Percentiles rank a stretch among this genome's conserved stretches.
phyloP scores from a whole-genome alignment of 129 eudicot species.

The Escallonia herrerae region DNA sequence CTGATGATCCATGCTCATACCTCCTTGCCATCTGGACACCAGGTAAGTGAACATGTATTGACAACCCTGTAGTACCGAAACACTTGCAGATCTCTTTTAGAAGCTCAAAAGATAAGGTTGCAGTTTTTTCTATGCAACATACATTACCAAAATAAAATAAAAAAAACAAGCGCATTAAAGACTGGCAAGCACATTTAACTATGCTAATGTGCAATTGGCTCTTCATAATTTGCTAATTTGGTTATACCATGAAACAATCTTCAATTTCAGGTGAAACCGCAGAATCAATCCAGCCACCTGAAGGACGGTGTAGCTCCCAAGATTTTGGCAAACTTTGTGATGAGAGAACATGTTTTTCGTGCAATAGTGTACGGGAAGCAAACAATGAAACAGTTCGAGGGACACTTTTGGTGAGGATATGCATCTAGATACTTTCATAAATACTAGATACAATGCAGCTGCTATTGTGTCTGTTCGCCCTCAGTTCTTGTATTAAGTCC shows the following conservation, averaged over 20 bases:
- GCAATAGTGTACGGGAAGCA: constrained; percentile 68
- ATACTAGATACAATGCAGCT: background rate
- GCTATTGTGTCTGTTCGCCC: too few species aligned
- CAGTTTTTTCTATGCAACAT: constrained; percentile 4
- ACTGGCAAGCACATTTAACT: background rate
- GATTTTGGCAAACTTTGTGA: constrained; percentile 57
- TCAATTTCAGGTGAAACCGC: constrained; percentile 69
- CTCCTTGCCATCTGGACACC: constrained; percentile 97
- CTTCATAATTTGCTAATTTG: constrained; percentile 9
- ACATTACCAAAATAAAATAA: background rate
- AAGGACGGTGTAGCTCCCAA: constrained; percentile 55
- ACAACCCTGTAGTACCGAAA: background rate
- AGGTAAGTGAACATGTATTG: constrained; percentile 33
- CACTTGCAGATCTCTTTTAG: constrained; percentile 6
- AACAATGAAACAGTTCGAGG: constrained; percentile 71
- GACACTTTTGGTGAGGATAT: constrained; percentile 65
- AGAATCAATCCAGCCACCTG: constrained; percentile 61
- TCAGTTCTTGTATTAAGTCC: background rate
- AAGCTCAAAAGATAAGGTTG: background rate
- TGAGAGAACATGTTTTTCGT: constrained; percentile 59
- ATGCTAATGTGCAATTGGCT: background rate
- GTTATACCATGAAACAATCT: background rate
- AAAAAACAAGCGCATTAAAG: background rate
- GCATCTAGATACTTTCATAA: constrained; percentile 7
- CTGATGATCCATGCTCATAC: constrained; percentile 89